A percentile compares a stretch with the other conserved stretches of the same genome.
These are phyloP conservation scores for Pythium insidiosum DNA, from an alignment of 352 stramenopile genomes.

Conservation along the genomic window DNA sequence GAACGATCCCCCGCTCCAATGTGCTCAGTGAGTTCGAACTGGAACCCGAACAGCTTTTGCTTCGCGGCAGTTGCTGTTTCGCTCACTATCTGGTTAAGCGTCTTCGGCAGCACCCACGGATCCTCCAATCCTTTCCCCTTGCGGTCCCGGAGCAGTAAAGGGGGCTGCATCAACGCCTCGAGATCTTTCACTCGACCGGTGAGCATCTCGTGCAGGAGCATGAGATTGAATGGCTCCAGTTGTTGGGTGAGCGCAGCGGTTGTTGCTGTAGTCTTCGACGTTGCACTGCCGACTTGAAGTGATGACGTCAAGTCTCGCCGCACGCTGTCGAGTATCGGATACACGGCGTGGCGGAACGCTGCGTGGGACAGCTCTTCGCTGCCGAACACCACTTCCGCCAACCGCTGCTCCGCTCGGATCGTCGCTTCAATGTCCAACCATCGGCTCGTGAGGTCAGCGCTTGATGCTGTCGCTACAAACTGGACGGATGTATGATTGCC, in stretches of 20 bases:
- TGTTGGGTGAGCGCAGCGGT: conserved; percentile 8
- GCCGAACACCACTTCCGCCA: conserved; percentile 40
- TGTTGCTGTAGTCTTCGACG: too few relatives aligned
- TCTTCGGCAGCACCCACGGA: conserved; percentile 51
- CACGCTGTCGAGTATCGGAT: conserved; percentile 48
- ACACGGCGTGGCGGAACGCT: conserved; percentile 41
- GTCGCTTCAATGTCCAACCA: conserved; percentile 45
- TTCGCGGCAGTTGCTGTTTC: conserved; percentile 40
- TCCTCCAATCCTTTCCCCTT: conserved; percentile 55
- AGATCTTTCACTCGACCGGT: conserved; percentile 19
- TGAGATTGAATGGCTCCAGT: conserved; percentile 42
- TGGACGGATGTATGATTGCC: conserved; percentile 31
- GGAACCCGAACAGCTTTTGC: conserved; percentile 51
- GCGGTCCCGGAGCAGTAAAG: conserved; percentile 53
- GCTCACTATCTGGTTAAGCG: conserved; percentile 26
- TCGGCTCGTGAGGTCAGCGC: conserved; percentile 22
- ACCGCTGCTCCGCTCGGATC: conserved; percentile 47
- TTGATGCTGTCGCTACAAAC: conserved; percentile 18
- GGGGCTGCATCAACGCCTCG: conserved; percentile 33
- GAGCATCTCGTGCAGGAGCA: conserved; percentile 50
- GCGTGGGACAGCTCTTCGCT: conserved; percentile 56
- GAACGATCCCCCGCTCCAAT: conserved; percentile 30
- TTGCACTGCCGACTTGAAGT: too few relatives aligned
- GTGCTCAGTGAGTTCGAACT: conserved; percentile 49
- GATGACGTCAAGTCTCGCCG: too few relatives aligned